These are phyloP conservation scores for Coleophoma eucalyptorum DNA, from an alignment of 2,329 filamentous ascomycete species.

Conservation along the genomic window DNA sequence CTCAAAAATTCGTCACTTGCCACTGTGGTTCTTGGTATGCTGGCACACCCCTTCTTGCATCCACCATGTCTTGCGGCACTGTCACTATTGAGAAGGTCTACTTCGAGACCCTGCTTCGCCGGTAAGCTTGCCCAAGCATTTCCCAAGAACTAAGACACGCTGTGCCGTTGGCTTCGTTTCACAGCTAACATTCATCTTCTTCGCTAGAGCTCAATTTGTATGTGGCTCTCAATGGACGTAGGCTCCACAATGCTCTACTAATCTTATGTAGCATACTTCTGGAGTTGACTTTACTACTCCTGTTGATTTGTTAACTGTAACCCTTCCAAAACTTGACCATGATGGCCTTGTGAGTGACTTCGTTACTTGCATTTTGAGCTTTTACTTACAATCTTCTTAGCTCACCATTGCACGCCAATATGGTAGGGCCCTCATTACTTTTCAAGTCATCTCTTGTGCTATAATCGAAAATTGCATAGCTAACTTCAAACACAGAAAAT, in stretches of 20 bases:
- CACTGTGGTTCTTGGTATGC: too few relatives aligned
- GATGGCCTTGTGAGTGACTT: constrained; percentile 45
- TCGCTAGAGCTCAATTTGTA: constrained; percentile 43
- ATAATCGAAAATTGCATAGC: background rate
- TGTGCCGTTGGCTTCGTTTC: constrained; percentile 2
- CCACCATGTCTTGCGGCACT: constrained; percentile 16
- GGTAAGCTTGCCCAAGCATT: constrained; percentile 39
- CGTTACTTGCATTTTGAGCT: background rate
- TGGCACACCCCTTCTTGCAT: too few relatives aligned
- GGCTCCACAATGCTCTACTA: constrained; percentile 1
- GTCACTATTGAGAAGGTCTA: constrained; percentile 58
- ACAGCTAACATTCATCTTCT: constrained; percentile 14
- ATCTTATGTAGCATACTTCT: constrained; percentile 32
- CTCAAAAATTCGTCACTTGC: too few relatives aligned
- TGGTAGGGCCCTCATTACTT: constrained; percentile 34
- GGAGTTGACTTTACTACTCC: constrained; percentile 30
- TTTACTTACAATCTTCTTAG: constrained; percentile 13
- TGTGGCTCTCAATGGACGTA: constrained; percentile 19
- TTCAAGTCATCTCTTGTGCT: background rate
- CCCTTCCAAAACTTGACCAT: constrained; percentile 58
- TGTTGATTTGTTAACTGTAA: constrained; percentile 35
- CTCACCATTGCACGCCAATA: constrained; percentile 43
- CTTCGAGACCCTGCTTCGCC: constrained; percentile 57
- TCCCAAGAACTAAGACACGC: too few relatives aligned
- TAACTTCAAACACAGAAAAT: constrained; percentile 19